These are phyloP conservation scores for Teratosphaeriaceae sp. DNA, from an alignment of 2,329 filamentous ascomycete genomes.

Conservation along the genomic window DNA sequence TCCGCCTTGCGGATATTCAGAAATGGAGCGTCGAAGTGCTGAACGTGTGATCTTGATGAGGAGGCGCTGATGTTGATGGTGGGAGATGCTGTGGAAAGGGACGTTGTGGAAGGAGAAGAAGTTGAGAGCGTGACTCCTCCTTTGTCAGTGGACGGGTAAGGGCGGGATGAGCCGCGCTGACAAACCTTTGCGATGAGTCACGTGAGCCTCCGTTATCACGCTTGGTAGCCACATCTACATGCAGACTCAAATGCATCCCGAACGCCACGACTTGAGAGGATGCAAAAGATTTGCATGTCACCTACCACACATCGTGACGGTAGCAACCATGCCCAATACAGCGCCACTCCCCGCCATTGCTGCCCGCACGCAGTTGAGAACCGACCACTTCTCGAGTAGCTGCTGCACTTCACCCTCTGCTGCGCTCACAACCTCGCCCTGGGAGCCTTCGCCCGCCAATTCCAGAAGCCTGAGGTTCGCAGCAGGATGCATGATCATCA, in stretches of 20 bases:
- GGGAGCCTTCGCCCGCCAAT: slow-evolving; percentile 15
- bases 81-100: too few species aligned
- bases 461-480: slow-evolving; percentile 10
- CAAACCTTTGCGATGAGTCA: too few species aligned
- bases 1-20: too few species aligned
- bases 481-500: slow-evolving; percentile 16
- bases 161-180: too few species aligned
- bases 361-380: slow-evolving; percentile 17
- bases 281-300: not conserved
- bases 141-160: too few species aligned
- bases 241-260: too few species aligned
- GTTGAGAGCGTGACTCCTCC: too few species aligned
- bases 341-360: slow-evolving; percentile 2
- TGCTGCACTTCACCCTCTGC: slow-evolving; percentile 17
- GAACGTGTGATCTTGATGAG: not conserved
- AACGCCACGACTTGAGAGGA: not conserved
- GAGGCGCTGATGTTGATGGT: too few species aligned
- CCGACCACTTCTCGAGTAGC: slow-evolving; percentile 19
- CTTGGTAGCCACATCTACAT: too few species aligned
- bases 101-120: too few species aligned
- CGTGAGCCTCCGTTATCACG: too few species aligned
- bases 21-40: not conserved
- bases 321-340: slow-evolving; percentile 8
- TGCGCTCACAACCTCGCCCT: slow-evolving; percentile 6
- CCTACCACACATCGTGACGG: not conserved